Conservation (phyloP, 2,329 filamentous ascomycete genomes). For the Aaosphaeria pasadenensis region DNA sequence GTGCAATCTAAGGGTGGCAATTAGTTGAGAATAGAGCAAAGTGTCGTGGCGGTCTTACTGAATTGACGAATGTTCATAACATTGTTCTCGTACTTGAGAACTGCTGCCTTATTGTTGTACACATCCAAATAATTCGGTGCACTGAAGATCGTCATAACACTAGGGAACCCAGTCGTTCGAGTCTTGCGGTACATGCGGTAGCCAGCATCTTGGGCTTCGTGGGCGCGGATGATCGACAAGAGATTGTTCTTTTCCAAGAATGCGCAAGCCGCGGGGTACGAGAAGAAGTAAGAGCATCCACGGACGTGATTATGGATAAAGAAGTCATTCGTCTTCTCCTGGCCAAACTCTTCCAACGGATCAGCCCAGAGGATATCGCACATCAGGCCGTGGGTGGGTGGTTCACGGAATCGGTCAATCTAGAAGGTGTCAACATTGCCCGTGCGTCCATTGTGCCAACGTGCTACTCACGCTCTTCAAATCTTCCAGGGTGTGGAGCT, state of each 20-base stretch:
- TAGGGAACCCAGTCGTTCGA: constrained; percentile 94
- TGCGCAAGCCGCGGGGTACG: constrained; percentile 92
- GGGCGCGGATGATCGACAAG: constrained; percentile 92
- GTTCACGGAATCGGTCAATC: constrained; percentile 97
- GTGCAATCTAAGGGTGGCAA: constrained; percentile 65
- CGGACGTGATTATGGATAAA: constrained; percentile 98
- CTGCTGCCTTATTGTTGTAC: constrained; percentile 99
- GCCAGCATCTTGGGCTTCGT: constrained; percentile 97
- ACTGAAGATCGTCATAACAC: constrained; percentile 99
- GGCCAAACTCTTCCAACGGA: constrained; percentile 94
- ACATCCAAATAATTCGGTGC: constrained; percentile 98
- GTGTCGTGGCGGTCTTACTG: constrained; percentile 45
- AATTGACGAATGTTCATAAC: constrained; percentile 99
- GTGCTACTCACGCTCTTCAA: constrained; percentile 68
- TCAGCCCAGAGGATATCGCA: constrained; percentile 99
- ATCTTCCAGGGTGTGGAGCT: constrained; percentile 93
- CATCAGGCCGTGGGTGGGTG: constrained; percentile 96
- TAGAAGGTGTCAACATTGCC: constrained; percentile 38
- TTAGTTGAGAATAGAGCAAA: not conserved
- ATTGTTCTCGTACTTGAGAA: constrained; percentile 99
- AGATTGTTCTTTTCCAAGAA: constrained; percentile 99
- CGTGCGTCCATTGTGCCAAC: not conserved
- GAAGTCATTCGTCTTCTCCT: constrained; percentile 97
- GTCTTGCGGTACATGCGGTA: constrained; percentile 99
- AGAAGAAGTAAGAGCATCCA: constrained; percentile 99